Base-by-base conservation (phyloP, 352 stramenopile species). In the Phytophthora aleatoria region DNA sequence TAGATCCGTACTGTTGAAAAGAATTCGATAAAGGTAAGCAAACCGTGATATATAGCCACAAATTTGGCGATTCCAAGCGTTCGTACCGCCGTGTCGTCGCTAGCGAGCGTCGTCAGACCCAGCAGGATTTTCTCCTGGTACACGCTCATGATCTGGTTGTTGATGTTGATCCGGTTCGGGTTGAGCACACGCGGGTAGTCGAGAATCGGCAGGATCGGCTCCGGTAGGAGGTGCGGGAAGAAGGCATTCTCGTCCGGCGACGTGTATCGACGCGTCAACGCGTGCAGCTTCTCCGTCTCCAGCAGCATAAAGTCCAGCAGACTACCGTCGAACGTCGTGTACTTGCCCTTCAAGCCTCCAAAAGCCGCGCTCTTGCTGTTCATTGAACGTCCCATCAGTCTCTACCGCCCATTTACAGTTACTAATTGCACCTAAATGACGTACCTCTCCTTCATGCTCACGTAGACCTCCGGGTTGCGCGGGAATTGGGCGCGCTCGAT, bases 201-300 rank as follows among this genome's bases (percentile, higher is more conserved):
- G 35, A 99, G 75, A 24, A 84, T 86, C 12, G 94, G 89, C 35
- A 99, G 73, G 33, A 98, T 96, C 3, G 96, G 86, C 49, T 92
- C 81, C 7, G 94, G 95, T 26, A 99, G 68, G 47, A 92, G 67
- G 41, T 97, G 76, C 35, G 92, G 95, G 69, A 99, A 99, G 79
- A 99, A 99, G 20, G 97, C 87, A 58, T 99, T 97, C 82, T 99
- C 97, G 66, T 99, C 97, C 13, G 97, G 96, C 28, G 92, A 98
- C 64, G 93, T 99, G 86, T 99, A 99, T n/a, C 97, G 94, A 24
- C 97, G 89, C 28, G 98, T 90, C 44, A 97, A 77, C 26, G 91
- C 89, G 56, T 98, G 94, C 26, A 98, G 73, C 68, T 97, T 97
- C 73, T 99, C 96, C 3, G 97, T 99, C 74, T 98, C 96, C 64